phyloP scores from a whole-genome alignment of 352 stramenopile genomes.

The Globisporangium sylvaticum region DNA sequence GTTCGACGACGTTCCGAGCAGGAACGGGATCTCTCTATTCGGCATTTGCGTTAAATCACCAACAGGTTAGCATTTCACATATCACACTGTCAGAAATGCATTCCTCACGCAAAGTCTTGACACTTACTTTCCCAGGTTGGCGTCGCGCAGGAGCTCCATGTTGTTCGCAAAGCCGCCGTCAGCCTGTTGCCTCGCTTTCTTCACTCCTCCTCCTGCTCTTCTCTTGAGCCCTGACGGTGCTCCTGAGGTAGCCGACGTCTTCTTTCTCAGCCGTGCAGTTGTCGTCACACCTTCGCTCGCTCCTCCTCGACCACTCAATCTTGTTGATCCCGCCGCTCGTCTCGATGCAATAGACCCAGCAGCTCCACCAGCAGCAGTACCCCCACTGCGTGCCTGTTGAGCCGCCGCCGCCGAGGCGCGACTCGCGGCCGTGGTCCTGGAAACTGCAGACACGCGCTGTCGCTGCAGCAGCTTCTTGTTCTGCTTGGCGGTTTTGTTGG shows the following conservation, averaged over 20 bases:
- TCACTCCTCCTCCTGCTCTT: slow-evolving; percentile 12
- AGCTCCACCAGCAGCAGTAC: not conserved
- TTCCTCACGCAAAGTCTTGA: too few relatives aligned
- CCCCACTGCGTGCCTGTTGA: not conserved
- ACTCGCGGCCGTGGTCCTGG: slow-evolving; percentile 53
- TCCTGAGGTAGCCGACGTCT: not conserved
- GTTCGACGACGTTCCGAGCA: slow-evolving; percentile 51
- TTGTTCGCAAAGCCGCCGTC: slow-evolving; percentile 31
- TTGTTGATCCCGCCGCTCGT: not conserved
- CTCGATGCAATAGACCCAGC: not conserved
- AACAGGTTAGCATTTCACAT: not conserved
- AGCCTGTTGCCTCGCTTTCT: not conserved
- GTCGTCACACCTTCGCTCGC: not conserved
- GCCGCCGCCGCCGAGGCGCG: slow-evolving; percentile 28
- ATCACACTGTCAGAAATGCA: not conserved
- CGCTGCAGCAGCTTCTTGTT: slow-evolving; percentile 51
- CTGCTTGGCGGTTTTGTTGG: slow-evolving; percentile 53
- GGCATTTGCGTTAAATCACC: not conserved
- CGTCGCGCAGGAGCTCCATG: slow-evolving; percentile 50
- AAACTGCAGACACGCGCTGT: slow-evolving; percentile 43
- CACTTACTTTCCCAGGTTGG: slow-evolving; percentile 62
- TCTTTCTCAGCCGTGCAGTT: slow-evolving; percentile 7
- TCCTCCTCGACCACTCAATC: not conserved
- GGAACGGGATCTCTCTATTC: slow-evolving; percentile 57
- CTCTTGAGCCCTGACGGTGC: not conserved